A percentile compares a stretch with the other conserved stretches of the same genome.
phyloP scores from a whole-genome alignment of 2,329 filamentous ascomycete genomes.

The Aureobasidium namibiae region DNA sequence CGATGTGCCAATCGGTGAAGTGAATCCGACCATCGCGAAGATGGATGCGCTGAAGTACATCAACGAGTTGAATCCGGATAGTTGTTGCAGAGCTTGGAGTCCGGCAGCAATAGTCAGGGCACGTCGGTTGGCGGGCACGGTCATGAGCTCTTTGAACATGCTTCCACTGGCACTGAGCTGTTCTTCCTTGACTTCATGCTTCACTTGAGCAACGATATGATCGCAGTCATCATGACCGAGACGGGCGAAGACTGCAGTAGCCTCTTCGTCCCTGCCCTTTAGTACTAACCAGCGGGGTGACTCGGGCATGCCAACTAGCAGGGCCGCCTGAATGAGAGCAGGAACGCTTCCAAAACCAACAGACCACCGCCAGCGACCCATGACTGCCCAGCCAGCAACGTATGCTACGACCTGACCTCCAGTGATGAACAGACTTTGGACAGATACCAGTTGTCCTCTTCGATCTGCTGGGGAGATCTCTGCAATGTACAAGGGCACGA shows the following conservation, averaged over 20 bases:
- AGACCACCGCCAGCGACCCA: conserved; percentile 79
- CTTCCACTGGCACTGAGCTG: conserved; percentile 29
- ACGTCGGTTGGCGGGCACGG: conserved; percentile 49
- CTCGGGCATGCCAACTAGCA: conserved; percentile 72
- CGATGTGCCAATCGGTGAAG: conserved; percentile 35
- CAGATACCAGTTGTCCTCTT: conserved; percentile 71
- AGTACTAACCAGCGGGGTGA: conserved; percentile 82
- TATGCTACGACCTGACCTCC: conserved; percentile 86
- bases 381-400: conserved; percentile 63
- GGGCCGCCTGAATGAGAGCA: conserved; percentile 59
- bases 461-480: conserved; percentile 33
- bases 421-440: conserved; percentile 76
- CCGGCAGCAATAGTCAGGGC: conserved; percentile 79
- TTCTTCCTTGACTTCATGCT: conserved; percentile 66
- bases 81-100: conserved; percentile 78
- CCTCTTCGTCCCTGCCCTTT: conserved; percentile 53
- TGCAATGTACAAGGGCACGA: conserved; percentile 57
- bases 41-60: conserved; percentile 44
- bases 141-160: conserved; percentile 1
- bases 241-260: conserved; percentile 52
- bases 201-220: conserved; percentile 58
- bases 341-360: conserved; percentile 77
- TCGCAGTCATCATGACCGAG: conserved; percentile 24
- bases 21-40: conserved; percentile 39
- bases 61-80: conserved; percentile 28